Evolutionary conservation across 345 rosid species (phyloP), one percentile per base, ranked within the genome.

Genomic region (Hevea brasiliensis): DNA sequence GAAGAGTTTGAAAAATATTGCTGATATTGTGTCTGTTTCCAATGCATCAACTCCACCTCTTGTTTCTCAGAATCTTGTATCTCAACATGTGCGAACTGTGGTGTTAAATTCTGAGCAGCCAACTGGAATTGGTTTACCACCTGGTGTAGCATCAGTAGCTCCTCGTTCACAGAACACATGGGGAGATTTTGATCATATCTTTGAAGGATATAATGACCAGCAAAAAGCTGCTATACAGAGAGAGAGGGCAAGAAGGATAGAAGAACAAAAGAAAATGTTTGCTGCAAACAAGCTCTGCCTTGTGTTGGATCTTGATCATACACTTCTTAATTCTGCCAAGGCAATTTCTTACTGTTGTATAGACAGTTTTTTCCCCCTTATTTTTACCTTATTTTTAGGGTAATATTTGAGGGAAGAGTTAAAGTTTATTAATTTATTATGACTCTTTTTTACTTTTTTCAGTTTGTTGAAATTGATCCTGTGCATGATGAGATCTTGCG

Each of bases 281-380:
- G 76, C 90, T 78, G 86, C 87, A 69, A 82, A 65, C 74, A 95
- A 92, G 88, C 97, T 95, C 71, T 89, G 94, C 78, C 99, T 95
- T 71, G 99, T 95, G 73, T 81, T 95, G 83, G 99, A 95, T 89
- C 82, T 95, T 44, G 99, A 95, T 79, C 99, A 95, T 76, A 95
- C 99, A 4, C 99, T 95, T 87, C 94, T 95, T 61, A 95, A 95
- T 84, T 95, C 99, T 57, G 99, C 99, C 45, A 95, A 91, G 97
- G 99, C 86, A 84, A 65, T 35, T 64, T 54, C 69, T 54, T 32
- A 67, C 47, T 68, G 8, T 51, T 57, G 20, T 32, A 21, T 20
- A 41, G 44, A 59, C 29, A 73, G 61, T 65, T 37, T 48, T 24
- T 41, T 6, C 55, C 11, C 21, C 12, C 57, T n/a, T n/a, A n/a